phyloP scores from a whole-genome alignment of 306 rosid species.

The Benincasa hispida region DNA sequence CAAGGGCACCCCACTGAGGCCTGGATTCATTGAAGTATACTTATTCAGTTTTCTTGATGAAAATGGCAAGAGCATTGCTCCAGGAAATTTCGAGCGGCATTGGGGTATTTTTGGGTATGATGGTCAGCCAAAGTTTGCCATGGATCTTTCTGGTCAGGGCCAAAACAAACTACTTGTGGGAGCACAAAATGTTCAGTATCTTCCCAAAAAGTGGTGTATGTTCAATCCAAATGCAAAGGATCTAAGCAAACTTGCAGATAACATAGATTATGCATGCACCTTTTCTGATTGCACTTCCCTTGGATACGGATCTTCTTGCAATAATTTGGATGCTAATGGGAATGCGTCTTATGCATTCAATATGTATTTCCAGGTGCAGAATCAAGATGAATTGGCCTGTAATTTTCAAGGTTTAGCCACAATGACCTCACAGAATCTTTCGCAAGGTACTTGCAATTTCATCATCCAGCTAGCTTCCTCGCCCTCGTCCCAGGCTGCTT shows the following conservation, averaged over 20 bases:
- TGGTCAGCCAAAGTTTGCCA: conserved; percentile 71
- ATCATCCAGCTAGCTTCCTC: conserved; percentile 50
- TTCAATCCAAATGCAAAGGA: conserved; percentile 80
- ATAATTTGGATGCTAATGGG: conserved; percentile 65
- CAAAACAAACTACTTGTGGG: conserved; percentile 50
- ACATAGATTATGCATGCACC: conserved; percentile 69
- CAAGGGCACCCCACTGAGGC: conserved; percentile 72
- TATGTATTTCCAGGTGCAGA: conserved; percentile 75
- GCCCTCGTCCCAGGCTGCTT: conserved; percentile 27
- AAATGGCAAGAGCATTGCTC: conserved; percentile 78
- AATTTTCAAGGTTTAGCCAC: conserved; percentile 71
- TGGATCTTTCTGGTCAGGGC: conserved; percentile 74
- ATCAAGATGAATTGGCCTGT: conserved; percentile 65
- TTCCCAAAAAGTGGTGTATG: conserved; percentile 59
- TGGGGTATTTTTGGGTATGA: conserved; percentile 88
- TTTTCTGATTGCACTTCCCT: conserved; percentile 73
- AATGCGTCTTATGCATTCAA: conserved; percentile 90
- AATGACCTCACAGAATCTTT: conserved; percentile 40
- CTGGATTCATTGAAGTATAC: conserved; percentile 75
- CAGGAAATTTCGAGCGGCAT: conserved; percentile 84
- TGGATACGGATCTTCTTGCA: conserved; percentile 90
- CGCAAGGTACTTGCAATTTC: conserved; percentile 74
- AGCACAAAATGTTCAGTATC: conserved; percentile 61
- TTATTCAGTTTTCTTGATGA: conserved; percentile 79
- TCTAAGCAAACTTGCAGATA: conserved; percentile 63